Percentiles rank a stretch among this genome's conserved stretches.
Evolutionary conservation across 352 stramenopile species (phyloP).

Genomic region (Globisporangium nodosum): DNA sequence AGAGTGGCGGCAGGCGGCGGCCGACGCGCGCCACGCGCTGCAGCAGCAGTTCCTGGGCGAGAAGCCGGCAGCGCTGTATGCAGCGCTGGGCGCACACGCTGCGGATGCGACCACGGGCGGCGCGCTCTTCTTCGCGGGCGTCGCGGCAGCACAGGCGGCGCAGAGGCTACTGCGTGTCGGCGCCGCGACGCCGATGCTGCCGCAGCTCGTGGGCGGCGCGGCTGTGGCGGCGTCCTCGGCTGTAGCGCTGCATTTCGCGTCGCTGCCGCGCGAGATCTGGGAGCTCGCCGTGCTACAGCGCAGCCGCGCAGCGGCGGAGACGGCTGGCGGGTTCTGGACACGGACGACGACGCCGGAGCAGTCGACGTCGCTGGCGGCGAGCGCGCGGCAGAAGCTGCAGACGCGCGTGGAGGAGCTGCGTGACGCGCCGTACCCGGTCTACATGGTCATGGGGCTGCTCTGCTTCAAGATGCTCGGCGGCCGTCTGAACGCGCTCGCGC

Average conservation of each 20-base stretch:
- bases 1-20: conserved; percentile 9
- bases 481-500: conserved; percentile 59
- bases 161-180: conserved; percentile 42
- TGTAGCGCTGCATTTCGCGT: conserved; percentile 41
- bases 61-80: conserved; percentile 37
- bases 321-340: conserved; percentile 9
- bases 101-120: conserved; percentile 46
- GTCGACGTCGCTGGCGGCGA: not conserved
- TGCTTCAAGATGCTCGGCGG: conserved; percentile 76
- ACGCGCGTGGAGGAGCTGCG: conserved; percentile 30
- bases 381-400: conserved; percentile 18
- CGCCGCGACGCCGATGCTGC: conserved; percentile 39
- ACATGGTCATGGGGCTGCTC: conserved; percentile 67
- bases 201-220: conserved; percentile 27
- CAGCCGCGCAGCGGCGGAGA: conserved; percentile 6
- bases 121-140: conserved; percentile 37
- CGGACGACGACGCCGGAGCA: not conserved
- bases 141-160: conserved; percentile 36
- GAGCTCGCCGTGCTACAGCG: conserved; percentile 22
- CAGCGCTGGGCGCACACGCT: conserved; percentile 28
- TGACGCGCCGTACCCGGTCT: conserved; percentile 53
- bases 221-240: conserved; percentile 48
- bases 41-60: conserved; percentile 29
- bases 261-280: conserved; percentile 36
- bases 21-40: conserved; percentile 17